Percentiles rank a stretch among this genome's conserved stretches.
Evolutionary conservation across 257 asterid species (phyloP).

Genomic region (Solanum lycopersicoides): DNA sequence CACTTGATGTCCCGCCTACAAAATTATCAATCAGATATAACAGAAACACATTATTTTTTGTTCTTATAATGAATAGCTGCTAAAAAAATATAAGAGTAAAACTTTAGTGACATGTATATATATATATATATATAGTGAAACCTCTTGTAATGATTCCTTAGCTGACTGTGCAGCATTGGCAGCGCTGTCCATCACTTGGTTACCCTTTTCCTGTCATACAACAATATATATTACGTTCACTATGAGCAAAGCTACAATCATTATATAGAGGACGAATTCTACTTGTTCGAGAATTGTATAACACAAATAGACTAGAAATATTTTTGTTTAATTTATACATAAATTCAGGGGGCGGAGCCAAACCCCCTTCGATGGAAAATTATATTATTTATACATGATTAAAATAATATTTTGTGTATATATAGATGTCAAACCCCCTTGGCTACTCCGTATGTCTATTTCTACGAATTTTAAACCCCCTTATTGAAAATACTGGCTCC

Average conservation of each 20-base stretch:
- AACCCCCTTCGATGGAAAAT: no score
- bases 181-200: constrained; percentile 22
- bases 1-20: constrained; percentile 16
- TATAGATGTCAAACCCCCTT: no score
- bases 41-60: no score
- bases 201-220: constrained; percentile 20
- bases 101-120: background rate
- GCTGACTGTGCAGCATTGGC: constrained; percentile 25
- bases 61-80: background rate
- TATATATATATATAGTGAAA: background rate
- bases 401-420: no score
- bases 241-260: background rate
- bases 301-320: background rate
- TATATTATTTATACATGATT: no score
- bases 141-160: constrained; percentile 19
- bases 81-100: background rate
- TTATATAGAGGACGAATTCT: background rate
- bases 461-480: no score
- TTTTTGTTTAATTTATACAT: background rate
- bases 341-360: no score
- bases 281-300: background rate
- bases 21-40: background rate
- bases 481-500: no score
- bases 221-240: background rate
- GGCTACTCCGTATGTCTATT: no score